These are phyloP conservation scores for Saccharomyces hybrid DNA, from an alignment of 1,139 yeast species.

Conservation along the genomic window DNA sequence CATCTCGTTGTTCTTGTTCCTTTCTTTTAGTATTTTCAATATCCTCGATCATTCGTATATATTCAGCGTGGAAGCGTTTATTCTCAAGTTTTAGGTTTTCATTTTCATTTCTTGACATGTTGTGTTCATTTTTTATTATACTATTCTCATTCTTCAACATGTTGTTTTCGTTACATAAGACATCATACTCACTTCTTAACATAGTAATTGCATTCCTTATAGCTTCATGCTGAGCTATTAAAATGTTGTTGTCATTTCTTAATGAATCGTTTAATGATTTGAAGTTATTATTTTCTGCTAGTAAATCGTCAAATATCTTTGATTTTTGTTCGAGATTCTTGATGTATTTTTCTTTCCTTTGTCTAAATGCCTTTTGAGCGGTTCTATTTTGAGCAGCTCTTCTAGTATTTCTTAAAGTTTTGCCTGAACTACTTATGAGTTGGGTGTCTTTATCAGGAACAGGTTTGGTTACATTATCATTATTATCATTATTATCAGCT, in stretches of 20 bases:
- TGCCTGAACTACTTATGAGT: constrained; percentile 27
- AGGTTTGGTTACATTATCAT: neutral
- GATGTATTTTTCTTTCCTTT: constrained; percentile 67
- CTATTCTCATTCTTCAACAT: constrained; percentile 5
- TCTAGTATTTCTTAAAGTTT: constrained; percentile 56
- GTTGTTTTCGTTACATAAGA: constrained; percentile 7
- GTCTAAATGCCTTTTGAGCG: constrained; percentile 84
- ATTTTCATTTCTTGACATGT: neutral
- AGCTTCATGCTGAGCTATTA: neutral
- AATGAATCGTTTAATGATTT: constrained; percentile 63
- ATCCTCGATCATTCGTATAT: neutral
- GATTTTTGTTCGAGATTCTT: constrained; percentile 70
- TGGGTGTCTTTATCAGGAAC: constrained; percentile 4
- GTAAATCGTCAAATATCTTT: constrained; percentile 50
- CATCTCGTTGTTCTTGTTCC: neutral
- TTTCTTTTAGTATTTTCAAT: neutral
- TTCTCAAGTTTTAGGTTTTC: neutral
- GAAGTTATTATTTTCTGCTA: constrained; percentile 56
- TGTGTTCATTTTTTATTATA: neutral
- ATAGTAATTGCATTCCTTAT: neutral
- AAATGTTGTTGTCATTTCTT: constrained; percentile 13
- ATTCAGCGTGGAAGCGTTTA: neutral
- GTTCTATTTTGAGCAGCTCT: constrained; percentile 84
- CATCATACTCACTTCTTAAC: neutral
- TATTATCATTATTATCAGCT: neutral